These are phyloP conservation scores for Erucastrum elatum DNA, from an alignment of 345 rosid species.

Conservation along the genomic window DNA sequence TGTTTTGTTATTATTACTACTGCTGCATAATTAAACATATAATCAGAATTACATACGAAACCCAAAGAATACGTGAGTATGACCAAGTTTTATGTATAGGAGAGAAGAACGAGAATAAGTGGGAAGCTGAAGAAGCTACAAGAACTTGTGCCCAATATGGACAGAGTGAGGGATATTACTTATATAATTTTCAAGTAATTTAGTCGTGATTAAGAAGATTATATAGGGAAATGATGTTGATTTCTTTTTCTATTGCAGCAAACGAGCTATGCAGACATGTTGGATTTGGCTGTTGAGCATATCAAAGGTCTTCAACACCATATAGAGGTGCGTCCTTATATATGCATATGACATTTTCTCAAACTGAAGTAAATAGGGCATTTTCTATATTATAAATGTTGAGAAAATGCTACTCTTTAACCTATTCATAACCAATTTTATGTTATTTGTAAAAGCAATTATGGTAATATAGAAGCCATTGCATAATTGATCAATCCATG, in stretches of 20 bases:
- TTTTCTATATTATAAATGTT: not conserved
- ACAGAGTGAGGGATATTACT: slow-evolving; percentile 54
- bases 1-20: not conserved
- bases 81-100: slow-evolving; percentile 45
- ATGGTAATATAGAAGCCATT: not conserved
- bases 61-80: not conserved
- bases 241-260: slow-evolving; percentile 49
- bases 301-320: slow-evolving; percentile 89
- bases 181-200: not conserved
- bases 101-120: slow-evolving; percentile 95
- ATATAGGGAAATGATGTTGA: not conserved
- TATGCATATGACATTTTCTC: slow-evolving; percentile 11
- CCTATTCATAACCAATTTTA: not conserved
- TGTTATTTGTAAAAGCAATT: not conserved
- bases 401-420: not conserved
- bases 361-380: not conserved
- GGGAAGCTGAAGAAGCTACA: slow-evolving; percentile 92
- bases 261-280: slow-evolving; percentile 96
- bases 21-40: not conserved
- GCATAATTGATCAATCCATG: not conserved
- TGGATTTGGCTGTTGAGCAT: slow-evolving; percentile 94
- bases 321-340: slow-evolving; percentile 70
- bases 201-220: not conserved
- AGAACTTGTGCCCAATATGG: slow-evolving; percentile 98
- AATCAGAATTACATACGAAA: not conserved